phyloP scores from a whole-genome alignment of 345 rosid genomes.

The Luvunga scandens region DNA sequence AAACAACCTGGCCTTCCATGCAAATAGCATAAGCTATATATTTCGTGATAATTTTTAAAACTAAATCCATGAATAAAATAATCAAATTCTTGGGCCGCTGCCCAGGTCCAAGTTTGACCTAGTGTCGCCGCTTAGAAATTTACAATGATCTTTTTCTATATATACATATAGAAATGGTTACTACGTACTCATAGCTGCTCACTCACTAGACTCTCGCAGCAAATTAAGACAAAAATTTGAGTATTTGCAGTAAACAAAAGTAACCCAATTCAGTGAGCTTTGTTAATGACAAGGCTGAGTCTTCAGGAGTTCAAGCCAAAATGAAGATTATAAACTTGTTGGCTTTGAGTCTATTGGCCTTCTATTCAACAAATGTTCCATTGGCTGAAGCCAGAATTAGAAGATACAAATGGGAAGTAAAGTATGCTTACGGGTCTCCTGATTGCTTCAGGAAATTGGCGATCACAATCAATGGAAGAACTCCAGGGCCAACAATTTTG shows the following conservation, averaged over 20 bases:
- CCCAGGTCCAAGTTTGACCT: too few species aligned
- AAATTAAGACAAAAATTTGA: too few species aligned
- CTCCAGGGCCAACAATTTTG: slow-evolving; percentile 63
- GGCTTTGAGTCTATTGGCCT: neutral
- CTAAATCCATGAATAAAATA: too few species aligned
- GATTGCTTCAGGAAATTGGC: slow-evolving; percentile 62
- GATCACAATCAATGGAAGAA: slow-evolving; percentile 58
- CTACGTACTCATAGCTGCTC: too few species aligned
- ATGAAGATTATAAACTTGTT: neutral
- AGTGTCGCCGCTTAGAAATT: too few species aligned
- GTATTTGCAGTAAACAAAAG: neutral
- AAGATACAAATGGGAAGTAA: slow-evolving; percentile 56
- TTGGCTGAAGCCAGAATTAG: slow-evolving; percentile 38
- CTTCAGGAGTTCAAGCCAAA: neutral
- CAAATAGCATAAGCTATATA: too few species aligned
- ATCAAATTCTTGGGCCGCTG: too few species aligned
- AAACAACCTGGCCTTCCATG: too few species aligned
- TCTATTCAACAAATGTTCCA: neutral
- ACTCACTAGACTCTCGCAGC: too few species aligned
- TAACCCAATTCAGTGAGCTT: neutral
- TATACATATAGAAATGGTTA: too few species aligned
- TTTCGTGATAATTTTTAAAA: too few species aligned
- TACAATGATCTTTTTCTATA: too few species aligned
- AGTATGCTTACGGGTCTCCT: slow-evolving; percentile 61
- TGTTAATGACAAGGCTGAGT: neutral